phyloP scores from a whole-genome alignment of 768 basidiomycete species.

The Leccinum ochraceum region DNA sequence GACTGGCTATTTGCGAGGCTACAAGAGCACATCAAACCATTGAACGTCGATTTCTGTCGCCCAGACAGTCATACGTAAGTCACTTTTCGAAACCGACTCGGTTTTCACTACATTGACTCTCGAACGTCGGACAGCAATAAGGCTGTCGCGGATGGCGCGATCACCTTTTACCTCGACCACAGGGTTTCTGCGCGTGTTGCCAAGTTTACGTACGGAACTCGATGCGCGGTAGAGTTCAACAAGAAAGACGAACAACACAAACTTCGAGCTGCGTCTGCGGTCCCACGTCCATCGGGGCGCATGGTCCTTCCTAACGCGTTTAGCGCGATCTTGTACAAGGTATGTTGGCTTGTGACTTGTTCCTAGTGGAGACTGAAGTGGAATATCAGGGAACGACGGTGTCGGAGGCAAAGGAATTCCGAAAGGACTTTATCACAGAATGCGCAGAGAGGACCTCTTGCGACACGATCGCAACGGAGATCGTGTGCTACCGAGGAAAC shows the following conservation, averaged over 20 bases:
- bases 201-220: constrained; percentile 41
- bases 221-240: constrained; percentile 32
- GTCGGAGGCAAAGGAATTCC: constrained; percentile 34
- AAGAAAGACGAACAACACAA: constrained; percentile 32
- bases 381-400: constrained; percentile 27
- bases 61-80: constrained; percentile 53
- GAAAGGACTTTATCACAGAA: constrained; percentile 35
- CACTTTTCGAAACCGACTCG: constrained; percentile 7
- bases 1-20: constrained; percentile 43
- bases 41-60: constrained; percentile 43
- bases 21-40: constrained; percentile 32
- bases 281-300: constrained; percentile 35
- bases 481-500: constrained; percentile 32
- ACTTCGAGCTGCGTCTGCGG: constrained; percentile 26
- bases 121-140: constrained; percentile 37
- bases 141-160: constrained; percentile 47
- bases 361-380: background rate
- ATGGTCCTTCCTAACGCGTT: constrained; percentile 35
- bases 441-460: constrained; percentile 30
- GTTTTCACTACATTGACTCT: background rate
- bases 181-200: constrained; percentile 40
- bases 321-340: constrained; percentile 33
- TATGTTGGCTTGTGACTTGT: background rate
- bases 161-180: constrained; percentile 46
- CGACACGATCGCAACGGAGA: constrained; percentile 31